Percentiles rank a stretch among this genome's conserved stretches.
phyloP scores from a whole-genome alignment of 176 grass and related monocot genomes.

The Poa annua region DNA sequence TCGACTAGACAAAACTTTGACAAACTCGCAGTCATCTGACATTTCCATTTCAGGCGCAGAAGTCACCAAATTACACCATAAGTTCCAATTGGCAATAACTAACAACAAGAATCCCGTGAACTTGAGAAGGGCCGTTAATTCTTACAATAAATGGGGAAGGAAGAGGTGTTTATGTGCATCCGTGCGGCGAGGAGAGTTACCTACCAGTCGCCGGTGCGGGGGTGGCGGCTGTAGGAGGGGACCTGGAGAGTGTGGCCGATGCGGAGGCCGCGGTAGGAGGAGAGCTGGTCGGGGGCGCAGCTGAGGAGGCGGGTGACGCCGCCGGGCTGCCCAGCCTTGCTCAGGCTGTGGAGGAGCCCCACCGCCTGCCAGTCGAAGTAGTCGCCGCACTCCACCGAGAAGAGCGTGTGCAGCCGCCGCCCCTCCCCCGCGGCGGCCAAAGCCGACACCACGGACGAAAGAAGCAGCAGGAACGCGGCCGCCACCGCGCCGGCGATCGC shows the following conservation, averaged over 20 bases:
- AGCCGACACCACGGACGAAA: not conserved
- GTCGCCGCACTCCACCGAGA: constrained; percentile 95
- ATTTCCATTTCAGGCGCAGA: not conserved
- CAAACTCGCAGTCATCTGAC: not conserved
- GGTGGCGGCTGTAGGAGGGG: constrained; percentile 87
- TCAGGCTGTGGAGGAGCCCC: constrained; percentile 87
- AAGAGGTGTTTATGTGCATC: constrained; percentile 7
- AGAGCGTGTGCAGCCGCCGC: constrained; percentile 88
- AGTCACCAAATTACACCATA: not conserved
- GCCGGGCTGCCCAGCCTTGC: constrained; percentile 79
- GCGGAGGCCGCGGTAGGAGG: constrained; percentile 67
- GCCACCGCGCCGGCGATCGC: constrained; percentile 34
- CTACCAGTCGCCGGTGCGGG: constrained; percentile 93
- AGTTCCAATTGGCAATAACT: constrained; percentile 10
- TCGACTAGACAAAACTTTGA: not conserved
- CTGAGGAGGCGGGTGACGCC: constrained; percentile 83
- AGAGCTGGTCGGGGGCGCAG: constrained; percentile 70
- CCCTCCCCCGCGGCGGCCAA: constrained; percentile 34
- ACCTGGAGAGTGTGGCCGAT: constrained; percentile 86
- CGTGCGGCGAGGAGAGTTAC: constrained; percentile 52
- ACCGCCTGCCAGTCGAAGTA: constrained; percentile 99
- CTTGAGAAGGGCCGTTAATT: not conserved
- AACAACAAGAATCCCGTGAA: not conserved
- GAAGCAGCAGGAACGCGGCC: constrained; percentile 23
- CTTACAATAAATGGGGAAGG: not conserved